Conservation (phyloP, 495 filamentous ascomycete genomes). For the Hyaloscypha finlandica region DNA sequence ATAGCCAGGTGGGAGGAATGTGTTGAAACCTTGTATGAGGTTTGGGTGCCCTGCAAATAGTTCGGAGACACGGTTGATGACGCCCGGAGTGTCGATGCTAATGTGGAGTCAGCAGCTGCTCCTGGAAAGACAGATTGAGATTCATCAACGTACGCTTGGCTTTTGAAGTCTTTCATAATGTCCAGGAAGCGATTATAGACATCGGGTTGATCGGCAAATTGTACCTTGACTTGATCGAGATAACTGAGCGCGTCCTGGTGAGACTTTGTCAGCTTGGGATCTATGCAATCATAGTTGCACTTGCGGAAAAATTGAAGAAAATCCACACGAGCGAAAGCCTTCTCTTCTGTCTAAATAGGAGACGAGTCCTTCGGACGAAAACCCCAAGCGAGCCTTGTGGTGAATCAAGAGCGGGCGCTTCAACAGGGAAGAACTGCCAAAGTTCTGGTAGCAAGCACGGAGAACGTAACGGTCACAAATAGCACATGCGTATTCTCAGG, state of each 20-base stretch:
- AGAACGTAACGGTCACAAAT: no score
- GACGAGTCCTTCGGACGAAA: neutral
- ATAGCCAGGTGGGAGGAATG: conserved; percentile 95
- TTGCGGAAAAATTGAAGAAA: neutral
- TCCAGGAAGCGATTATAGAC: conserved; percentile 98
- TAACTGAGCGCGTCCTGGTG: conserved; percentile 92
- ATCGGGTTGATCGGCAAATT: conserved; percentile 94
- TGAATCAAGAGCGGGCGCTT: neutral
- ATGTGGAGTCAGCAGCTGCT: conserved; percentile 4
- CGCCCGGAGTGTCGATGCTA: conserved; percentile 96
- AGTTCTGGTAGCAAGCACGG: no score
- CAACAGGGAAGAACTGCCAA: neutral
- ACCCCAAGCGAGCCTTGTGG: neutral
- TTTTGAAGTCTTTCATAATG: conserved; percentile 99
- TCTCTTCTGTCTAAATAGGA: no score
- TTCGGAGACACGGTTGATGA: conserved; percentile 95
- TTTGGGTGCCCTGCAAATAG: conserved; percentile 96
- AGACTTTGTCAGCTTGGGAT: neutral
- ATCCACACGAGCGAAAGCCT: no score
- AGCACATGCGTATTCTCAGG: neutral
- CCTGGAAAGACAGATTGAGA: neutral
- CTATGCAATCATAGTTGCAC: neutral
- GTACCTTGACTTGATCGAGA: conserved; percentile 97
- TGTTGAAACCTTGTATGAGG: conserved; percentile 98
- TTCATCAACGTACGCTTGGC: conserved; percentile 76